Evolutionary conservation across 2,329 filamentous ascomycete genomes (phyloP), one percentile per base, ranked within the genome.

Genomic region (Apiospora arundinis): DNA sequence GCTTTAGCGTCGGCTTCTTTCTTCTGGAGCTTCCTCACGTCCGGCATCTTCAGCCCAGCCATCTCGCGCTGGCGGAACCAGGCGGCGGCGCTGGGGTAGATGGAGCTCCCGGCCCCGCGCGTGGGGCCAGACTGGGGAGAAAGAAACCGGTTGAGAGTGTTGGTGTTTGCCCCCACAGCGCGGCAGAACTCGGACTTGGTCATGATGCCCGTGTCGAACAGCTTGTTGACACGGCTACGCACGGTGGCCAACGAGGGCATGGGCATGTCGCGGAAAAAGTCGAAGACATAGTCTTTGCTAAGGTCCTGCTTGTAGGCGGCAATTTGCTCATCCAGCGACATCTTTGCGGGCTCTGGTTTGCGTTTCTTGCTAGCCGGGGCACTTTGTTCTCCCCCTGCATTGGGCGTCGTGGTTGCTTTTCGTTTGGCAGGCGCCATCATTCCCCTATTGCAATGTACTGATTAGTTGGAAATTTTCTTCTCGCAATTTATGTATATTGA

Each of bases 261-360:
- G 37, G 7, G n/a, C 25, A 74, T 46, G 37, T 77, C 73, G 1
- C 73, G 45, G 21, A 21, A 40, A 21, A 68, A 45, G 45, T 69
- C 56, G 2, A 70, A 69, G 7, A 67, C 72, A 9, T 71, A 32
- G 28, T 76, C 69, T 21, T 75, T 42, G 21, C 75, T 72, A 5
- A 79, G 75, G 32, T 76, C 60, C 68, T 77, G 75, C 70, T 76
- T 79, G 68, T 79, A 79, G 11, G 72, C 74, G 2, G 74, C 74
- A 40, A 78, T 77, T 12, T 77, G 77, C 12, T 78, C 76, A 0
- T 77, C 75, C 2, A 78, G 73, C 16, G 73, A 74, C 1, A 67
- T 71, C 12, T 76, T 74, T 0, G 76, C 67, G 76, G 49, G 23
- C 8, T 12, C 25, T 32, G 49, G 18, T 60, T 37, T 78, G 56